Conservation (phyloP, 2,329 filamentous ascomycete genomes). For the Sporothrix phasma region DNA sequence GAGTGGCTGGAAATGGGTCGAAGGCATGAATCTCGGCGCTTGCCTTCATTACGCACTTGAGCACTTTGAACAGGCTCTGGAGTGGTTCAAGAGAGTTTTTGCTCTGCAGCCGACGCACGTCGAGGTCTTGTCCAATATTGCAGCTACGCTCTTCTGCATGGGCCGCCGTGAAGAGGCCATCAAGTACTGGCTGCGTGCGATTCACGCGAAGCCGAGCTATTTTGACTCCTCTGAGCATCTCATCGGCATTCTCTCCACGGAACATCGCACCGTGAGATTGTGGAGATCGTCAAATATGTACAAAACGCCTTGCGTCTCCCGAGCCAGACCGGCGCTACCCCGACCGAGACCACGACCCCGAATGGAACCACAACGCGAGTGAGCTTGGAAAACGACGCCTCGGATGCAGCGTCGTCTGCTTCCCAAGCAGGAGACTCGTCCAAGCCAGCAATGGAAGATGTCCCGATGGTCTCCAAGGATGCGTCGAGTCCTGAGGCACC, state of each 20-base stretch:
- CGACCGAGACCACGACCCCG: background rate
- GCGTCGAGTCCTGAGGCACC: constrained; percentile 12
- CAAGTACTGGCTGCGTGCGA: constrained; percentile 73
- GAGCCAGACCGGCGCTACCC: constrained; percentile 9
- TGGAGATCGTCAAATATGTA: constrained; percentile 77
- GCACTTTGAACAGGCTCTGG: constrained; percentile 65
- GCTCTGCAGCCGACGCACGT: constrained; percentile 57
- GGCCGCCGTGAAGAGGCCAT: constrained; percentile 76
- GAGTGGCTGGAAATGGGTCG: constrained; percentile 78
- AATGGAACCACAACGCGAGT: background rate
- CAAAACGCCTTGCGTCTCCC: constrained; percentile 57
- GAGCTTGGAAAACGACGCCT: background rate
- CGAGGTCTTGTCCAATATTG: constrained; percentile 88
- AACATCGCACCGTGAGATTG: constrained; percentile 70
- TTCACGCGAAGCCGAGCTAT: constrained; percentile 74
- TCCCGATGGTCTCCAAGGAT: background rate
- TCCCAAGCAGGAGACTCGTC: background rate
- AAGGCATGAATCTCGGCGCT: constrained; percentile 83
- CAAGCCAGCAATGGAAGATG: background rate
- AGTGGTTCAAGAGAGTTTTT: constrained; percentile 61
- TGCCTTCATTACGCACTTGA: constrained; percentile 87
- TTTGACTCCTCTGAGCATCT: constrained; percentile 94
- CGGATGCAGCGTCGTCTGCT: background rate
- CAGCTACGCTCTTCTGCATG: constrained; percentile 77
- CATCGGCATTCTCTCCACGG: constrained; percentile 74